A percentile compares a stretch with the other conserved stretches of the same genome.
These are phyloP conservation scores for Cryphonectria nitschkei DNA, from an alignment of 2,329 filamentous ascomycete genomes.

Conservation along the genomic window DNA sequence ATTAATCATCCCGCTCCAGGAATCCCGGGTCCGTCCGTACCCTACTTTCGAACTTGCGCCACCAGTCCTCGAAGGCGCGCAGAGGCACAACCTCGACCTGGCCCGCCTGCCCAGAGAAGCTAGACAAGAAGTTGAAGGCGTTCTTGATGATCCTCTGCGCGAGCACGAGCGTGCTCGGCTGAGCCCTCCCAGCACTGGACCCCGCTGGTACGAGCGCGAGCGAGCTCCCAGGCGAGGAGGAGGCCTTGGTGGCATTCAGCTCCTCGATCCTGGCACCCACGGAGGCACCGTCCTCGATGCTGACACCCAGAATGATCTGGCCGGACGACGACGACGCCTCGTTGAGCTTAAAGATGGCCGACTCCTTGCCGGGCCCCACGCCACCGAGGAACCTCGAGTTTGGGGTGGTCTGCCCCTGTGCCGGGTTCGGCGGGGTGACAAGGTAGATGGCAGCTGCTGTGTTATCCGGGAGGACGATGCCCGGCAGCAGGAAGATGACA, in stretches of 20 bases:
- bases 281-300: constrained; percentile 74
- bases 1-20: constrained; percentile 64
- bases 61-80: constrained; percentile 96
- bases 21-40: constrained; percentile 87
- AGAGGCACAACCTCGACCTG: constrained; percentile 85
- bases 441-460: constrained; percentile 91
- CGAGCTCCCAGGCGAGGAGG: constrained; percentile 19
- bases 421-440: constrained; percentile 51
- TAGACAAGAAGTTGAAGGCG: constrained; percentile 93
- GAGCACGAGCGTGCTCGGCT: constrained; percentile 72
- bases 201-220: constrained; percentile 34
- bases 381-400: constrained; percentile 87
- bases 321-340: constrained; percentile 35
- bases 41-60: constrained; percentile 90
- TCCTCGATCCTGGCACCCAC: constrained; percentile 72
- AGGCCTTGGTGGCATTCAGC: constrained; percentile 50
- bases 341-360: constrained; percentile 83
- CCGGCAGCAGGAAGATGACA: constrained; percentile 86
- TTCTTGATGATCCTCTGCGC: constrained; percentile 95
- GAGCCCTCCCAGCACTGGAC: constrained; percentile 33
- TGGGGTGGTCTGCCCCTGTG: constrained; percentile 45
- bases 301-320: constrained; percentile 78
- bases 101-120: constrained; percentile 72
- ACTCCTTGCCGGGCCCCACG: constrained; percentile 87
- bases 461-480: constrained; percentile 69